Conservation (phyloP, 345 rosid genomes). For the Anacardium occidentale region DNA sequence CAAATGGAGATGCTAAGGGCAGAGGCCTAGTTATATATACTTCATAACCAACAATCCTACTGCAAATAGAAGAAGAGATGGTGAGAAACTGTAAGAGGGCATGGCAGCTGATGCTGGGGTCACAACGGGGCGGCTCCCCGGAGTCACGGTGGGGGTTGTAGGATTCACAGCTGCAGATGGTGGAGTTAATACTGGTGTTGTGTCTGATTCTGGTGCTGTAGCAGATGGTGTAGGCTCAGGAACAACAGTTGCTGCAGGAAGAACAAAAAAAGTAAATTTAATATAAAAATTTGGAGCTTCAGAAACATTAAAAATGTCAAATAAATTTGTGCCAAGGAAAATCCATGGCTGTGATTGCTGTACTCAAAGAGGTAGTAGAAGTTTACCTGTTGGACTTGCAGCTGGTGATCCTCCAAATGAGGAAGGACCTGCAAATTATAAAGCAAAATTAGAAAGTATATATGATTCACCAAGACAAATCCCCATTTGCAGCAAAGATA, state of each 20-base stretch:
- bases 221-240: slow-evolving; percentile 61
- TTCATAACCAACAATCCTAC: slow-evolving; percentile 43
- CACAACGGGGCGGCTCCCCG: slow-evolving; percentile 52
- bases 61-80: slow-evolving; percentile 44
- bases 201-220: slow-evolving; percentile 55
- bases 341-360: background rate
- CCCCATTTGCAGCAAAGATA: slow-evolving; percentile 12
- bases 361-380: background rate
- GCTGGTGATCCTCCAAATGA: slow-evolving; percentile 47
- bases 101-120: slow-evolving; percentile 63
- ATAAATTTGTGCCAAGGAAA: background rate
- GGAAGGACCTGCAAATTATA: slow-evolving; percentile 46
- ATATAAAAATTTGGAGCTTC: background rate
- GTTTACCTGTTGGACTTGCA: slow-evolving; percentile 44
- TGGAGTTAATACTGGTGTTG: slow-evolving; percentile 52
- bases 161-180: slow-evolving; percentile 31
- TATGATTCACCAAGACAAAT: background rate
- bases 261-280: background rate
- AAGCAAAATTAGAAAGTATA: background rate
- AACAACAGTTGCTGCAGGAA: slow-evolving; percentile 35
- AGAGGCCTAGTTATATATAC: slow-evolving; percentile 30
- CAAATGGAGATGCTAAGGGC: background rate
- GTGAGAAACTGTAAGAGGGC: slow-evolving; percentile 35
- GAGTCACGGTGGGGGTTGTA: slow-evolving; percentile 40
- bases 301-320: background rate